phyloP scores from a whole-genome alignment of 345 rosid genomes.

The Streptanthus diversifolius region DNA sequence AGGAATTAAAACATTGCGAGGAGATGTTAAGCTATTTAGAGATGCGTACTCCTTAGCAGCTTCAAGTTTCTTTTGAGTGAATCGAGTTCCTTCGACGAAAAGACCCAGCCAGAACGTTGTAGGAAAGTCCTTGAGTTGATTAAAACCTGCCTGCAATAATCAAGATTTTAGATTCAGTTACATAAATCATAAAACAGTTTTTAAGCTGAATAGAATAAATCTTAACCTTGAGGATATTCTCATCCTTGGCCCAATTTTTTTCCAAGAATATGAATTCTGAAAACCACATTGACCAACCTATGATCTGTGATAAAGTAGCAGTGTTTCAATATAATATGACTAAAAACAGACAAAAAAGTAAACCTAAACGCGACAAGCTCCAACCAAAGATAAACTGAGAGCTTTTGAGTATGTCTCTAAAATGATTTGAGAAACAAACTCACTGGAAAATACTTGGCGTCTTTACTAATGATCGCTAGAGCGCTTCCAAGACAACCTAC shows the following conservation, averaged over 20 bases:
- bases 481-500: constrained; percentile 61
- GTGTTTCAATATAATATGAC: background rate
- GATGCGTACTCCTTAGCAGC: constrained; percentile 52
- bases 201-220: background rate
- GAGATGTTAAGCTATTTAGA: constrained; percentile 42
- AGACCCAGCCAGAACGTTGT: constrained; percentile 55
- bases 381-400: background rate
- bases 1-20: constrained; percentile 53
- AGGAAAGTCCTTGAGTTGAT: constrained; percentile 50
- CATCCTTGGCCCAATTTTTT: constrained; percentile 55
- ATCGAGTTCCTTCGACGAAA: constrained; percentile 64
- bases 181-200: background rate
- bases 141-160: constrained; percentile 46
- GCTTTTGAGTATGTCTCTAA: background rate
- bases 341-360: background rate
- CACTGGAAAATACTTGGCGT: constrained; percentile 48
- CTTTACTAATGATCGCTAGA: constrained; percentile 50
- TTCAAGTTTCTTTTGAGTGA: constrained; percentile 50
- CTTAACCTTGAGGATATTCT: constrained; percentile 46
- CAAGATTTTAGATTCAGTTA: background rate
- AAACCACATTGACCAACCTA: constrained; percentile 78
- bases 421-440: constrained; percentile 21
- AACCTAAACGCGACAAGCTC: background rate
- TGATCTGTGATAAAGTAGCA: constrained; percentile 38
- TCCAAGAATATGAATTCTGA: constrained; percentile 54